Conservation (phyloP, 2,329 filamentous ascomycete species). For the Cladosporium phlei region DNA sequence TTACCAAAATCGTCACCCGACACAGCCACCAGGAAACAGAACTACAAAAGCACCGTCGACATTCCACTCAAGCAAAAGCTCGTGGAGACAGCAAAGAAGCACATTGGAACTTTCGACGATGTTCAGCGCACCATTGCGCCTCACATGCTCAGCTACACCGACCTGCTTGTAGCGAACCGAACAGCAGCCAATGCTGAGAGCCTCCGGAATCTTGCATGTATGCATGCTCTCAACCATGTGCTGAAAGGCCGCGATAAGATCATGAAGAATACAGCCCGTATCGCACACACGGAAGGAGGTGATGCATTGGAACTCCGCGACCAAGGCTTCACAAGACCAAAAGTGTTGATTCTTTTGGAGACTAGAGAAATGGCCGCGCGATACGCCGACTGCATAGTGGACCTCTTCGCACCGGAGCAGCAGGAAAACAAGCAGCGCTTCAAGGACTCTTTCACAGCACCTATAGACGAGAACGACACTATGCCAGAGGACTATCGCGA, state of each 20-base stretch:
- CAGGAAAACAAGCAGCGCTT: slow-evolving; percentile 95
- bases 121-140: slow-evolving; percentile 64
- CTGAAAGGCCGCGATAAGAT: slow-evolving; percentile 89
- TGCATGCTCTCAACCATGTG: slow-evolving; percentile 87
- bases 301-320: slow-evolving; percentile 71
- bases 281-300: slow-evolving; percentile 61
- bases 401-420: slow-evolving; percentile 75
- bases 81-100: slow-evolving; percentile 48
- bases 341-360: slow-evolving; percentile 83
- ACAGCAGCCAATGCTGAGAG: slow-evolving; percentile 62
- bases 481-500: slow-evolving; percentile 84
- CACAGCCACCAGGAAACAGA: slow-evolving; percentile 13
- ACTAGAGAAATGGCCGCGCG: slow-evolving; percentile 81
- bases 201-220: slow-evolving; percentile 66
- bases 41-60: slow-evolving; percentile 23
- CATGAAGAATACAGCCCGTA: slow-evolving; percentile 82
- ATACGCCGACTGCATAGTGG: slow-evolving; percentile 70
- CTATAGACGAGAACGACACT: slow-evolving; percentile 64
- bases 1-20: slow-evolving; percentile 16
- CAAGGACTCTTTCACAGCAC: slow-evolving; percentile 71
- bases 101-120: slow-evolving; percentile 54
- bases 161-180: slow-evolving; percentile 71
- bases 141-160: slow-evolving; percentile 74
- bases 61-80: slow-evolving; percentile 69
- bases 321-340: slow-evolving; percentile 92